These are phyloP conservation scores for Periconia digitata DNA, from an alignment of 2,329 filamentous ascomycete species.

Conservation along the genomic window DNA sequence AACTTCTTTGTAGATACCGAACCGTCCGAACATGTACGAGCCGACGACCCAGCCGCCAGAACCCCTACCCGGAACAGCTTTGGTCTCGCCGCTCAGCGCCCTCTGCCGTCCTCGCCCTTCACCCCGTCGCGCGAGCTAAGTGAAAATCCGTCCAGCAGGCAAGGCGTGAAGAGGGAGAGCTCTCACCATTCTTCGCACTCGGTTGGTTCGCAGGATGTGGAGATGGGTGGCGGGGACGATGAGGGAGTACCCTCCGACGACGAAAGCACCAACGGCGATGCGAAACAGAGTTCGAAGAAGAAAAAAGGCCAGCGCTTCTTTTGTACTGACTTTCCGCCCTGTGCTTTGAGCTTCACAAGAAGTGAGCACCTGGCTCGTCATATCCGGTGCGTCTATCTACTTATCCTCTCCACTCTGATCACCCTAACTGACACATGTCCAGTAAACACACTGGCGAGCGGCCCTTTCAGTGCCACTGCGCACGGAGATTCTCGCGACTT, in stretches of 20 bases:
- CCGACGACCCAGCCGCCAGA: conserved; percentile 50
- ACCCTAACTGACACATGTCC: conserved; percentile 23
- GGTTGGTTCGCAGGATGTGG: conserved; percentile 67
- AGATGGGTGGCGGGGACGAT: conserved; percentile 76
- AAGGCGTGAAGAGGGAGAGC: conserved; percentile 53
- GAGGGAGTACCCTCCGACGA: conserved; percentile 54
- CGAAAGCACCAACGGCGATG: conserved; percentile 55
- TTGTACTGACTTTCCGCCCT: conserved; percentile 92
- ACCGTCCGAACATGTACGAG: conserved; percentile 34
- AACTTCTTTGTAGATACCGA: conserved; percentile 44
- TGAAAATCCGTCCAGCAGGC: conserved; percentile 37
- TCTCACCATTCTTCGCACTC: conserved; percentile 65
- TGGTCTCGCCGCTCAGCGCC: conserved; percentile 48
- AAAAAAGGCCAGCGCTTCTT: conserved; percentile 97
- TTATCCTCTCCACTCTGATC: not conserved
- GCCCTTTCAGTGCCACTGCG: conserved; percentile 95
- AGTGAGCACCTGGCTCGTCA: conserved; percentile 95
- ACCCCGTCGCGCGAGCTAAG: conserved; percentile 50
- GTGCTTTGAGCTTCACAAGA: conserved; percentile 89
- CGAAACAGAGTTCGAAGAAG: conserved; percentile 81
- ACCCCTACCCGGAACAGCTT: conserved; percentile 65
- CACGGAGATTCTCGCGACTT: conserved; percentile 85
- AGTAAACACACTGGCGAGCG: conserved; percentile 98
- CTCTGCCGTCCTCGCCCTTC: conserved; percentile 48
- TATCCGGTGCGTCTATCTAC: conserved; percentile 66